These are phyloP conservation scores for Petrea volubilis DNA, from an alignment of 257 asterid genomes.

Conservation along the genomic window DNA sequence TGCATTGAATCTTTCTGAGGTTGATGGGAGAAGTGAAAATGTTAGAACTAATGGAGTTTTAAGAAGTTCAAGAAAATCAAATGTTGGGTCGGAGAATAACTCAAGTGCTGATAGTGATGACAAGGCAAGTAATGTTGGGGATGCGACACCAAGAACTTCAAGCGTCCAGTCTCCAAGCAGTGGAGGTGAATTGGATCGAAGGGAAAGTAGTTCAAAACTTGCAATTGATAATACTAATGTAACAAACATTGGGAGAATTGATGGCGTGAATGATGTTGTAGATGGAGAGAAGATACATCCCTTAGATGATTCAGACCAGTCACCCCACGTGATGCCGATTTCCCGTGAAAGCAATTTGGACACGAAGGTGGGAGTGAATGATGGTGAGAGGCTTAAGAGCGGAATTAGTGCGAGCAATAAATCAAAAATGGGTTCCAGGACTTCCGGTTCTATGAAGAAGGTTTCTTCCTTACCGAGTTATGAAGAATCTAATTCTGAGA, in stretches of 20 bases:
- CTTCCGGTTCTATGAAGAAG: conserved; percentile 48
- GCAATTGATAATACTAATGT: conserved; percentile 27
- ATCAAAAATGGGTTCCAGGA: conserved; percentile 36
- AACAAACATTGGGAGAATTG: conserved; percentile 29
- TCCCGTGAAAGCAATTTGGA: conserved; percentile 42
- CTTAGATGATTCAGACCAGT: conserved; percentile 24
- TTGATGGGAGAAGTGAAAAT: conserved; percentile 44
- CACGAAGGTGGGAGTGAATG: conserved; percentile 36
- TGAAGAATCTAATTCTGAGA: conserved; percentile 74
- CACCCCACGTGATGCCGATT: conserved; percentile 29
- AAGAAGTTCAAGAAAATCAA: conserved; percentile 49
- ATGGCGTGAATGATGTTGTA: conserved; percentile 33
- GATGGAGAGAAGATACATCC: conserved; percentile 36
- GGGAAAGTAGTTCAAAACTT: conserved; percentile 25
- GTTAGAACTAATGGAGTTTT: conserved; percentile 41
- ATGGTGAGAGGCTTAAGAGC: conserved; percentile 31
- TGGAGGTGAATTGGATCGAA: conserved; percentile 43
- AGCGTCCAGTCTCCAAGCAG: conserved; percentile 43
- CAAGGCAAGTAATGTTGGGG: conserved; percentile 41
- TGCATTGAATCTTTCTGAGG: conserved; percentile 37
- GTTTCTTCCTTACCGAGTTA: conserved; percentile 57
- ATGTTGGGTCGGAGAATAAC: conserved; percentile 46
- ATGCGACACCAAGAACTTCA: conserved; percentile 46
- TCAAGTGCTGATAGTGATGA: conserved; percentile 42
- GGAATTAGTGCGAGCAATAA: conserved; percentile 35